A percentile compares a stretch with the other conserved stretches of the same genome.
Evolutionary conservation across 164 flowering plant species (phyloP).

Genomic region (Amborella trichopoda): DNA sequence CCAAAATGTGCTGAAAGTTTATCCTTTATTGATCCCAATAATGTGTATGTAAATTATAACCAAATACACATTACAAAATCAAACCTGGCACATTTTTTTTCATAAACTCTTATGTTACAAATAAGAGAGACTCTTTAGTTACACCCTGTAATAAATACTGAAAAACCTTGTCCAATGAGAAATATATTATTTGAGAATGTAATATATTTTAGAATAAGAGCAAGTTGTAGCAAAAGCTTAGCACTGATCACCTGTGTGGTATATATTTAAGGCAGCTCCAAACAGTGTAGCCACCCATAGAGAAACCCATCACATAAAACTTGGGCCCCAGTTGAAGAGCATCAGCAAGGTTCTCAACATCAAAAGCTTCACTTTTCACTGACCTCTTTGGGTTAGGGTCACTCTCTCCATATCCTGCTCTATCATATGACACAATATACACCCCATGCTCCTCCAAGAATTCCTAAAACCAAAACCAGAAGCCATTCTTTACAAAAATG

Average conservation of each 20-base stretch:
- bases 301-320: constrained; percentile 46
- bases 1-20: too few relatives aligned
- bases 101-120: too few relatives aligned
- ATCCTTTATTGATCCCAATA: too few relatives aligned
- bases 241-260: constrained; percentile 49
- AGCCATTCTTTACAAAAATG: not conserved
- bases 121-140: too few relatives aligned
- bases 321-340: constrained; percentile 44
- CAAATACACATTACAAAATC: too few relatives aligned
- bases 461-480: constrained; percentile 23
- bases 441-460: constrained; percentile 37
- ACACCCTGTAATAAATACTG: too few relatives aligned
- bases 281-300: constrained; percentile 54
- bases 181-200: too few relatives aligned
- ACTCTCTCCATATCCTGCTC: constrained; percentile 82
- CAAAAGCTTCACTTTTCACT: constrained; percentile 43
- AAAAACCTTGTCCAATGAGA: too few relatives aligned
- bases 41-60: too few relatives aligned
- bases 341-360: constrained; percentile 73
- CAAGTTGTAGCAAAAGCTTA: not conserved
- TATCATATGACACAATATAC: constrained; percentile 47
- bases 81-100: too few relatives aligned
- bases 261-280: constrained; percentile 69
- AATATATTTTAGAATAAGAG: too few relatives aligned
- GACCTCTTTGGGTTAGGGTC: constrained; percentile 51